A percentile compares a stretch with the other conserved stretches of the same genome.
phyloP scores from a whole-genome alignment of 352 stramenopile genomes.

The Phytophthora meadii region DNA sequence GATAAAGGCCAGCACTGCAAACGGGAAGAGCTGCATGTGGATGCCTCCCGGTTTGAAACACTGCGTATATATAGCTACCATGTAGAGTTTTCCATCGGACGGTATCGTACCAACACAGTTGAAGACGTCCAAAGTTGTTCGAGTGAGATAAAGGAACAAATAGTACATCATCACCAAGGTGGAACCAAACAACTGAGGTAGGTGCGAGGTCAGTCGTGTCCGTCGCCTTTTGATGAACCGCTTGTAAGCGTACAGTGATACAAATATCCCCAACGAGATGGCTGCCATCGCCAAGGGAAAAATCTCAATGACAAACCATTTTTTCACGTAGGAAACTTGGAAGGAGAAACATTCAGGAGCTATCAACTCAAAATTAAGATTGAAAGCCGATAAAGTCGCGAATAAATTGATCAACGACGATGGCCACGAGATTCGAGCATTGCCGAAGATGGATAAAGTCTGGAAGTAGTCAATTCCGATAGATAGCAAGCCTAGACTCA shows the following conservation, averaged over 20 bases:
- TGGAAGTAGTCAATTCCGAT: constrained; percentile 91
- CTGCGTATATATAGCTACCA: constrained; percentile 69
- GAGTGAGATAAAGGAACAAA: constrained; percentile 79
- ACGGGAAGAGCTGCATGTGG: constrained; percentile 72
- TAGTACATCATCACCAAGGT: constrained; percentile 88
- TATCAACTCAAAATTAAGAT: constrained; percentile 85
- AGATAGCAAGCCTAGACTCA: constrained; percentile 75
- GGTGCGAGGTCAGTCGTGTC: constrained; percentile 66
- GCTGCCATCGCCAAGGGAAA: constrained; percentile 57
- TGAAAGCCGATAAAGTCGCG: constrained; percentile 77
- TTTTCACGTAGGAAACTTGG: constrained; percentile 75
- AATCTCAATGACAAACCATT: constrained; percentile 72
- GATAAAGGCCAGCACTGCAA: constrained; percentile 64
- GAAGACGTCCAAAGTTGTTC: constrained; percentile 79
- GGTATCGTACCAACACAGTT: constrained; percentile 77
- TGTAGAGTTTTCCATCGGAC: constrained; percentile 73
- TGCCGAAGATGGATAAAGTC: constrained; percentile 84
- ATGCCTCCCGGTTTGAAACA: constrained; percentile 69
- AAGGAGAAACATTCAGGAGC: constrained; percentile 83
- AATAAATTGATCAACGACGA: constrained; percentile 65
- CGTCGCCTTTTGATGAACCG: constrained; percentile 55
- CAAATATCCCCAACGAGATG: constrained; percentile 57
- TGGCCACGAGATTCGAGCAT: constrained; percentile 76
- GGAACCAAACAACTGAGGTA: constrained; percentile 72
- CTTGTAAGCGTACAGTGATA: constrained; percentile 65